These are phyloP conservation scores for Meyerozyma carpophila DNA, from an alignment of 1,139 yeast genomes.

Conservation along the genomic window DNA sequence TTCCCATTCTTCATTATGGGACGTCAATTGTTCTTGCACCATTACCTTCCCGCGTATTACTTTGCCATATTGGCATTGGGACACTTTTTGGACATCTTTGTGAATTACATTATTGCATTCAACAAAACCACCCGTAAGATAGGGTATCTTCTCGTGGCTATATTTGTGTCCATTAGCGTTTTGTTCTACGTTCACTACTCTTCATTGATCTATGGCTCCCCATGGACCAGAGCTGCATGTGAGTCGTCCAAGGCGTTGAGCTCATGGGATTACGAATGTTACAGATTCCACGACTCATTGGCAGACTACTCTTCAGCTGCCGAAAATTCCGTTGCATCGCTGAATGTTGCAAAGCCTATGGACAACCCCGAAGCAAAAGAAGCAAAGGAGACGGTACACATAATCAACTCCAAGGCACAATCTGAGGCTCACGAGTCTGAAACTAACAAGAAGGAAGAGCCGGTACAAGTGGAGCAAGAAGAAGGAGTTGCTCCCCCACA, in stretches of 20 bases:
- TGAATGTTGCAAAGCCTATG: constrained; percentile 9
- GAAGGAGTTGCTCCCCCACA: constrained; percentile 2
- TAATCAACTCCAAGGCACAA: background rate
- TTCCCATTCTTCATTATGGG: constrained; percentile 90
- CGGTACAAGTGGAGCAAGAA: background rate
- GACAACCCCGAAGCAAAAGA: constrained; percentile 15
- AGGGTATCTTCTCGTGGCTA: constrained; percentile 39
- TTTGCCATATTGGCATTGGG: constrained; percentile 84
- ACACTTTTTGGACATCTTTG: constrained; percentile 69
- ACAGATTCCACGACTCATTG: constrained; percentile 36
- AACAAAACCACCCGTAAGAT: constrained; percentile 28
- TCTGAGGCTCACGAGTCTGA: background rate
- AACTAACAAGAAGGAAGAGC: constrained; percentile 1
- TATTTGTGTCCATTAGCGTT: constrained; percentile 46
- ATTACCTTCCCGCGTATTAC: constrained; percentile 85
- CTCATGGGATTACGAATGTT: constrained; percentile 87
- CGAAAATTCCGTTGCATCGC: background rate
- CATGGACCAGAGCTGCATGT: constrained; percentile 76
- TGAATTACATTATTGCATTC: constrained; percentile 40
- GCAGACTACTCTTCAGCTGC: constrained; percentile 18
- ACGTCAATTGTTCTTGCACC: constrained; percentile 90
- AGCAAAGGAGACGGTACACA: constrained; percentile 20
- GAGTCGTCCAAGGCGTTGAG: constrained; percentile 51
- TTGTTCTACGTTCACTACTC: constrained; percentile 60
- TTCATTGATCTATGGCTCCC: constrained; percentile 73